Conservation (phyloP, 208 protist genomes). For the Tritrichomonas foetus region DNA sequence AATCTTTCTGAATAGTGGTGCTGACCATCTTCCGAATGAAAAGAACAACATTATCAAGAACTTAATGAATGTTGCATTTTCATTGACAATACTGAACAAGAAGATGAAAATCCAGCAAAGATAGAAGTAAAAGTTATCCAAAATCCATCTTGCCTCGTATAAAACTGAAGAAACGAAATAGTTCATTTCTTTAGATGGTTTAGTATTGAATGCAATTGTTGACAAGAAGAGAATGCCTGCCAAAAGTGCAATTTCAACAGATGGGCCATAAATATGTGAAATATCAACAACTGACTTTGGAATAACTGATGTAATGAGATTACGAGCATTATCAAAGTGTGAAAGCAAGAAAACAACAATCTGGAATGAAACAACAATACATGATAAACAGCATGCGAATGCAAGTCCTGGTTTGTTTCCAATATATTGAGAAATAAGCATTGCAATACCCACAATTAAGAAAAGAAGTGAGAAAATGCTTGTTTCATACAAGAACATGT, state of each 20-base stretch:
- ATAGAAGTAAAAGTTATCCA: background rate
- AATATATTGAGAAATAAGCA: background rate
- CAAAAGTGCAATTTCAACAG: background rate
- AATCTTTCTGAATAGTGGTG: background rate
- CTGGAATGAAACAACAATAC: slow-evolving; percentile 4
- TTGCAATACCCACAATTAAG: background rate
- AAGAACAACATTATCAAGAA: background rate
- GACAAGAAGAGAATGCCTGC: background rate
- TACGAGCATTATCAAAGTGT: background rate
- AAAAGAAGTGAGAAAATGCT: background rate
- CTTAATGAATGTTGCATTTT: slow-evolving; percentile 19
- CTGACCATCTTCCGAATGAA: background rate
- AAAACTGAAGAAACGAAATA: background rate
- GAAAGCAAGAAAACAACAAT: background rate
- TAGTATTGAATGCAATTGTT: background rate
- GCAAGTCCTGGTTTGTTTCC: background rate
- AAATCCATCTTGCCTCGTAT: background rate
- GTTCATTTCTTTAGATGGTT: background rate
- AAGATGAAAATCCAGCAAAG: background rate
- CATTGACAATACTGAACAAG: slow-evolving; percentile 1
- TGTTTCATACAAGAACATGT: background rate
- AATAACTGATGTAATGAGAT: background rate
- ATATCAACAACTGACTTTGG: background rate
- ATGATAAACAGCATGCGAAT: background rate
- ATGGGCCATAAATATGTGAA: background rate